Evolutionary conservation across 1,284 basidiomycete genomes (phyloP), one percentile per base, ranked within the genome.

Genomic region (Acaromyces ingoldii): DNA sequence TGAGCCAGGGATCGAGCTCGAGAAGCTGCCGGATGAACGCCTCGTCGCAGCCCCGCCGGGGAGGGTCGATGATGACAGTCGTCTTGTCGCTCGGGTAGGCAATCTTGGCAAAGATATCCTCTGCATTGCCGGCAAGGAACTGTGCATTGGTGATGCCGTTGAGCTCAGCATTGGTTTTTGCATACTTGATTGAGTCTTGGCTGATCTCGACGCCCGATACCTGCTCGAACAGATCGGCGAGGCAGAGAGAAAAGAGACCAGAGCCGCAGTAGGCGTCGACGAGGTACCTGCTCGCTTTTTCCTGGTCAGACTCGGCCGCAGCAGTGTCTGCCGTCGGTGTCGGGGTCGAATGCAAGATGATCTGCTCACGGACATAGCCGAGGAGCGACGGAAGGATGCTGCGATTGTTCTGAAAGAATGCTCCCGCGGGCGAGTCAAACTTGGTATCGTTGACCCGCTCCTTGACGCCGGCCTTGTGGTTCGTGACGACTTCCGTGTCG

Each of bases 381-480:
- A 89, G 87, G 44, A 98, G 82, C 0, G 88, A 84, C 6, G 85
- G 80, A 15, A 98, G 83, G 49, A 96, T 89, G 17, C 87, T 85
- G 74, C 93, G 93, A 80, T 98, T 98, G 81, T 97, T 97, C 76
- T 98, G 93, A 82, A 97, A 97, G 80, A 97, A 97, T 4, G 73
- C 68, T 34, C 69, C 85, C 1, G 88, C 91, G 10, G 83, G 83
- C 76, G 92, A 96, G 67, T 92, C 85, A 76, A 98, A 96, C 43
- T 86, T 77, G 75, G 81, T 85, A 51, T 82, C 78, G 3, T 88
- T 89, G 13, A 97, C 89, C 39, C 83, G 83, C 76, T 96, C 92
- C 53, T 89, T 86, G 3, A 95, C 85, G 3, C 81, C 83, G 3
- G 80, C 83, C 61, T 87, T 86, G 76, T 90, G 89, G 74, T 91